phyloP scores from a whole-genome alignment of 2,329 filamentous ascomycete species.

The Aspergillus calidoustus region DNA sequence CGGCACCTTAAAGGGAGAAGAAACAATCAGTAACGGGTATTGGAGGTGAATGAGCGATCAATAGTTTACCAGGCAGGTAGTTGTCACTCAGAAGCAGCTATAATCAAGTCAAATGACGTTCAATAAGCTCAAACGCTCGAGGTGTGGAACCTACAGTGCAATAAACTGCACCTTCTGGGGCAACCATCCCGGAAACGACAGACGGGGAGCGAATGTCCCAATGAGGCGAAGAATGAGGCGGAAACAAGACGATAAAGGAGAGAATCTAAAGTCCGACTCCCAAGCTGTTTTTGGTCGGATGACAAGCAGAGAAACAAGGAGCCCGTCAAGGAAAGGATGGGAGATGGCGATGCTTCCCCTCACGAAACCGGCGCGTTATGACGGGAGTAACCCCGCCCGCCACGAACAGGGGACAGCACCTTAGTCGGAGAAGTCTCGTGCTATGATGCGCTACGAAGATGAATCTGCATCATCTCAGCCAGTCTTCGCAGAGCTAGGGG shows the following conservation, averaged over 20 bases:
- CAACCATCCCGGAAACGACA: slow-evolving; percentile 42
- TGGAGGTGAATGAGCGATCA: neutral
- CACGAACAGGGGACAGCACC: slow-evolving; percentile 17
- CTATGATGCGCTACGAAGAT: slow-evolving; percentile 6
- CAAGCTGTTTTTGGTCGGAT: neutral
- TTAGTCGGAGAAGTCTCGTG: neutral
- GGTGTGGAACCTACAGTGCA: slow-evolving; percentile 59
- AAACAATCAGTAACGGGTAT: slow-evolving; percentile 16
- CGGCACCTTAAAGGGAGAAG: slow-evolving; percentile 66
- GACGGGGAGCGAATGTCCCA: slow-evolving; percentile 4
- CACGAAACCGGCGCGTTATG: slow-evolving; percentile 20
- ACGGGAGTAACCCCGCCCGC: slow-evolving; percentile 26
- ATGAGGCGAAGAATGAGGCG: slow-evolving; percentile 1
- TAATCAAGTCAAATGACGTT: slow-evolving; percentile 1
- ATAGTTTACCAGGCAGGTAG: slow-evolving; percentile 80
- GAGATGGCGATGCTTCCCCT: slow-evolving; percentile 18
- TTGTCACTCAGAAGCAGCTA: slow-evolving; percentile 90
- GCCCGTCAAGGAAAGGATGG: neutral
- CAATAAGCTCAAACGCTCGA: slow-evolving; percentile 13
- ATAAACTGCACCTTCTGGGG: slow-evolving; percentile 62
- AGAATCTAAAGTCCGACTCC: slow-evolving; percentile 8
- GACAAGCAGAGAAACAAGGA: neutral
- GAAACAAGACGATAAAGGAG: slow-evolving; percentile 11
- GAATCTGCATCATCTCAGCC: slow-evolving; percentile 13
- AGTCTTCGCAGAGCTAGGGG: neutral